Evolutionary conservation across 129 eudicot genomes (phyloP), one percentile per base, ranked within the genome.

Genomic region (Oenanthe sinensis): DNA sequence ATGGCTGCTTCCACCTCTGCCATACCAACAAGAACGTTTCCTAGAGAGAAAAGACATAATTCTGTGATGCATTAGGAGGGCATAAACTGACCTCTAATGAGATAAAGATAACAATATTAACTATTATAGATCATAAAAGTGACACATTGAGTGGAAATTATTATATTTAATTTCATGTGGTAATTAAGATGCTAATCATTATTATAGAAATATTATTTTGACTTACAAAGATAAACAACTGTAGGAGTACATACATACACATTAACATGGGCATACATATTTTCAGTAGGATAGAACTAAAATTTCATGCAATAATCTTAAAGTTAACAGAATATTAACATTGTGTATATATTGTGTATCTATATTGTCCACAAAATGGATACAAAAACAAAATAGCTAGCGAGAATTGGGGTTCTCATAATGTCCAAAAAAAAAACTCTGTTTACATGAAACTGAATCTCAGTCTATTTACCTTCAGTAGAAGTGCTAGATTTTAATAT

Each of bases 1-100:
- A 96, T 96, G 49, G 99, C 97, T 83, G 97, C 90, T 85, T 96
- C 96, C 83, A 96, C 91, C 69, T 96, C 99, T 37, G 87, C 74
- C 97, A 92, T 89, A 39, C 99, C 97, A 76, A 92, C 96, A 50
- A 86, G 86, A 22, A 82, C 24, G 78, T 96, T 92, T 76, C 85
- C 99, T 96, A 87, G 78, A 78, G 77, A 72, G 67, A n/a, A 26
- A 22, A n/a, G 71, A 54, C 13, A 80, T 36, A 30, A 37, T 60
- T 47, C 49, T 40, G 58, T 19, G 28, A 55, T 55, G 0, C 65
- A 43, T 70, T 67, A 78, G 30, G 7, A 54, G 33, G 28, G n/a
- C n/a, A 37, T 48, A 24, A 40, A 12, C 26, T 40, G 17, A 17
- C 16, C 28, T 42, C 43, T 69, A 37, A 20, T 37, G 17, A 4